phyloP scores from a whole-genome alignment of 768 basidiomycete genomes.

The Floccularia luteovirens region DNA sequence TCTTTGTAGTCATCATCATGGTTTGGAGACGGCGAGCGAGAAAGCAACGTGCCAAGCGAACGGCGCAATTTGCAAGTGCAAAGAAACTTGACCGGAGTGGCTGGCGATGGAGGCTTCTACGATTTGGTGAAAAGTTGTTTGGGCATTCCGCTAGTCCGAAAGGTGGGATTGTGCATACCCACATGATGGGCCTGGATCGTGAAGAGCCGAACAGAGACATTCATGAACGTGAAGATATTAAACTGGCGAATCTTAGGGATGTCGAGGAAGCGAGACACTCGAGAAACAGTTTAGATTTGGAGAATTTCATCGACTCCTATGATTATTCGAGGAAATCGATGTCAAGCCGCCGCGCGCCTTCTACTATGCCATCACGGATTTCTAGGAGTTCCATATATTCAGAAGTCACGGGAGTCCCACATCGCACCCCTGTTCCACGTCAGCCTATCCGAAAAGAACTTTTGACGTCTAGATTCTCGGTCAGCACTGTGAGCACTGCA shows the following conservation, averaged over 20 bases:
- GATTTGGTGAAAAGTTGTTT: constrained; percentile 54
- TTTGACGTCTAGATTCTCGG: constrained; percentile 40
- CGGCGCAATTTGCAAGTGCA: constrained; percentile 53
- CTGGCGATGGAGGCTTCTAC: constrained; percentile 51
- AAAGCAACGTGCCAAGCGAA: constrained; percentile 60
- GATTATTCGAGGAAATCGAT: constrained; percentile 35
- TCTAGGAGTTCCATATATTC: constrained; percentile 50
- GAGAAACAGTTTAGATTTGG: constrained; percentile 22
- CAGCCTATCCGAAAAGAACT: constrained; percentile 49
- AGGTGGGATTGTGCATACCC: constrained; percentile 11
- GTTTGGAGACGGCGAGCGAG: constrained; percentile 66
- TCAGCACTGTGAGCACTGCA: constrained; percentile 35
- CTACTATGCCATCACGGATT: constrained; percentile 30
- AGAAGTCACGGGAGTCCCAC: constrained; percentile 57
- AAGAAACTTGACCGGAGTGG: constrained; percentile 52
- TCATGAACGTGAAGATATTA: constrained; percentile 35
- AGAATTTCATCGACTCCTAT: constrained; percentile 45
- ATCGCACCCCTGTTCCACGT: constrained; percentile 61
- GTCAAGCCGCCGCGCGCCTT: constrained; percentile 26
- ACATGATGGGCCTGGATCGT: background rate
- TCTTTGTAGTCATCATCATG: constrained; percentile 60
- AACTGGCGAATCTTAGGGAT: constrained; percentile 40
- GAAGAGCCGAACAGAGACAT: constrained; percentile 1
- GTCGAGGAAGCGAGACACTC: constrained; percentile 8
- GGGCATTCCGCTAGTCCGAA: constrained; percentile 29